Base-by-base conservation (phyloP, 495 filamentous ascomycete species). In the Neurospora sp. region DNA sequence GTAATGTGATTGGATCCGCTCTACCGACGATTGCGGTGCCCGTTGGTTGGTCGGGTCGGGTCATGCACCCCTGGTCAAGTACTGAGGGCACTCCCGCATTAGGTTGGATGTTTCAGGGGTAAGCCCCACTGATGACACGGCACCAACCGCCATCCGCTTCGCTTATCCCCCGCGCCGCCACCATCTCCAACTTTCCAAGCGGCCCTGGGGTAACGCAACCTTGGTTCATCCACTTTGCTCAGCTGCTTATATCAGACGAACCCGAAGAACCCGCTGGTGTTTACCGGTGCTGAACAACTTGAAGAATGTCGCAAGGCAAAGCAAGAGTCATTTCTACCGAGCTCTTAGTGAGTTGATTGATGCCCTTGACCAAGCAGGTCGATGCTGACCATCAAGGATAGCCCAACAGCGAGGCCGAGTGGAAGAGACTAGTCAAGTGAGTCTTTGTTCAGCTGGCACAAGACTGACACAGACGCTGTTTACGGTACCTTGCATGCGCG, bases 321-420 rank as follows among this genome's bases (percentile, higher is more conserved):
- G 59, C 80, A 44, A 78, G 76, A 38, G 75, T 75, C 5, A 71
- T 81, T 35, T 77, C 76, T 7, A 79, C 77, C 18, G 73, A 80
- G 75, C 77, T 78, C 39, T 78, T 81, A 42, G 81, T 83, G 75
- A 75, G 79, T 78, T 10, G 31, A 10, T 44, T 39, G n/a, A 35
- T 12, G 31, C 18, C 10, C 10, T 41, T 37, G 18, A 10, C 22
- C 22, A 69, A 9, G n/a, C 70, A 72, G 16, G 40, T 45, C 59
- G 20, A 16, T 27, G 68, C 59, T 69, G 44, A 71, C 37, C 71
- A 31, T 61, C 37, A 40, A 42, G 18, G 18, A 73, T 69, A 86
- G 84, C 74, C 75, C 20, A 79, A 83, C 41, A 78, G 72, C 14
- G 91, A 95, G 74, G 92, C 92, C n/a, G 86, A 85, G 80, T 96